Percentiles rank a stretch among this genome's conserved stretches.
Evolutionary conservation across 495 filamentous ascomycete species (phyloP).

Genomic region (Xylaria longipes): DNA sequence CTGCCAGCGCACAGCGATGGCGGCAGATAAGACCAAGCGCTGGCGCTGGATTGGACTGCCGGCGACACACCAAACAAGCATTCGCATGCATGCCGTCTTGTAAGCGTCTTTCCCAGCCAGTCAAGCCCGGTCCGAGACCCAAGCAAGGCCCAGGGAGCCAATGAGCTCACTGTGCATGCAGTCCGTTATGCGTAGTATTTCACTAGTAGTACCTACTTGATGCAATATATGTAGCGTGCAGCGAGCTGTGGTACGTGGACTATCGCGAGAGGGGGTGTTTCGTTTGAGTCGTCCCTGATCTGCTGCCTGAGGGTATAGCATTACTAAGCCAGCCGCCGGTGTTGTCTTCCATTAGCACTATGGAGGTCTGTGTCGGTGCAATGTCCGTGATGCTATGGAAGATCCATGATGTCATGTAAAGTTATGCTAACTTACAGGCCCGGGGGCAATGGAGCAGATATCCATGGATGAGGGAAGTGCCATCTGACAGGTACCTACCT

Average conservation of each 20-base stretch:
- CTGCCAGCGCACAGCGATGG: constrained; percentile 1
- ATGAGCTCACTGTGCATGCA: constrained; percentile 3
- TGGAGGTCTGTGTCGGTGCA: not conserved
- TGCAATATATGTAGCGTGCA: not conserved
- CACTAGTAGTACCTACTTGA: too few species aligned
- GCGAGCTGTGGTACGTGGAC: constrained; percentile 11
- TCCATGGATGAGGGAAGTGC: too few species aligned
- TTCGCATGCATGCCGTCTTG: not conserved
- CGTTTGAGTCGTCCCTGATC: constrained; percentile 12
- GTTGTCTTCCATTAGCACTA: not conserved
- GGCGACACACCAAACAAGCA: not conserved
- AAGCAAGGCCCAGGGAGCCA: not conserved
- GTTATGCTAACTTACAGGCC: too few species aligned
- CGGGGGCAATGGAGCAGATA: too few species aligned
- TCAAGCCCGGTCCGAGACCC: not conserved
- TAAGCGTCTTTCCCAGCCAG: not conserved
- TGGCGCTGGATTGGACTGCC: constrained; percentile 8
- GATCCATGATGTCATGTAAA: too few species aligned
- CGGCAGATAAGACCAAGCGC: constrained; percentile 20
- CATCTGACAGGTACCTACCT: too few species aligned
- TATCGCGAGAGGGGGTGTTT: constrained; percentile 7
- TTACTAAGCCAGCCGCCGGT: too few species aligned
- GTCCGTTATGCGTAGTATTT: not conserved
- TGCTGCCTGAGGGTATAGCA: not conserved
- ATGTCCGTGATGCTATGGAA: too few species aligned